Evolutionary conservation across 352 stramenopile species (phyloP).

Genomic region (Phytopythium sindhum): DNA sequence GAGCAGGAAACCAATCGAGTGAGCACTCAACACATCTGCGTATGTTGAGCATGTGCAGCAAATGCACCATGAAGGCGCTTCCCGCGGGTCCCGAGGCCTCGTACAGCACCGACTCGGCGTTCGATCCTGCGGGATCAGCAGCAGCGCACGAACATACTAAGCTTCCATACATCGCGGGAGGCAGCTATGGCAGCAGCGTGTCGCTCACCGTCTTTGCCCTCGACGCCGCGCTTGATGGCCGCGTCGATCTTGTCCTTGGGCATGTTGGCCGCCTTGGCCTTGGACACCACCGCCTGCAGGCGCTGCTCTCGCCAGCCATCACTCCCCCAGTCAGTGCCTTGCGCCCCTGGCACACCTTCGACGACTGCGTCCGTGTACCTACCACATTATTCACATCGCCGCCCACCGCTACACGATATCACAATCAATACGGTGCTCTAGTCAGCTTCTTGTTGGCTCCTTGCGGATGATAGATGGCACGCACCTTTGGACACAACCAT

Average conservation of each 20-base stretch:
- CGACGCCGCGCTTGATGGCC: slow-evolving; percentile 78
- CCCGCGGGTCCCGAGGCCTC: slow-evolving; percentile 67
- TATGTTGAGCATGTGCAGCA: background rate
- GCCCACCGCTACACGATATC: slow-evolving; percentile 18
- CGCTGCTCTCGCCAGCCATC: slow-evolving; percentile 12
- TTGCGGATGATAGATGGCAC: slow-evolving; percentile 3
- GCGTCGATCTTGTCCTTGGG: slow-evolving; percentile 81
- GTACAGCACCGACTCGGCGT: slow-evolving; percentile 77
- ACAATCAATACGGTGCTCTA: no score
- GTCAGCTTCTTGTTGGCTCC: background rate
- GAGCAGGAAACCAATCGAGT: background rate
- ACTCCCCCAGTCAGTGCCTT: slow-evolving; percentile 3
- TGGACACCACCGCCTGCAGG: slow-evolving; percentile 53
- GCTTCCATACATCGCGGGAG: background rate
- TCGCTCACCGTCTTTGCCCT: slow-evolving; percentile 61
- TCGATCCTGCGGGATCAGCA: slow-evolving; percentile 23
- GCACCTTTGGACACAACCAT: slow-evolving; percentile 72
- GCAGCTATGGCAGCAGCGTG: background rate
- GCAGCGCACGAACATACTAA: background rate
- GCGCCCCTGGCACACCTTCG: background rate
- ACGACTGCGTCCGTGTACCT: slow-evolving; percentile 7
- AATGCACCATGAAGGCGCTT: slow-evolving; percentile 66
- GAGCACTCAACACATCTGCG: background rate
- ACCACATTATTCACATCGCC: slow-evolving; percentile 74
- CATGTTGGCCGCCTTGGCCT: slow-evolving; percentile 83